These are phyloP conservation scores for Punica granatum DNA, from an alignment of 345 rosid genomes.

Conservation along the genomic window DNA sequence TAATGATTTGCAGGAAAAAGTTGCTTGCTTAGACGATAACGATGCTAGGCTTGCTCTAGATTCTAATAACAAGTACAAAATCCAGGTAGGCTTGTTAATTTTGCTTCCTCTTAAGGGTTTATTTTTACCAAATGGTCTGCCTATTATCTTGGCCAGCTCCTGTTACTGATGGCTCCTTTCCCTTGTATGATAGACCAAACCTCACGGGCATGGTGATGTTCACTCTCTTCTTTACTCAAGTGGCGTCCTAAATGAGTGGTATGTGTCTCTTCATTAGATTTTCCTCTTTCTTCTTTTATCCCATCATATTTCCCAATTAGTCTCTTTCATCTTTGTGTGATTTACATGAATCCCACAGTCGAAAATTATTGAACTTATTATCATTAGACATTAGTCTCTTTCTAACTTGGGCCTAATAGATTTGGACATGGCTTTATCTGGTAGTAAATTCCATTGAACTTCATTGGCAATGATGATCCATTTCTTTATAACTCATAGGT, in stretches of 20 bases:
- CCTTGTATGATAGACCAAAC: constrained; percentile 62
- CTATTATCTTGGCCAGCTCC: neutral
- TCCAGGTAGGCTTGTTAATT: constrained; percentile 48
- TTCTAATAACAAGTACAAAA: constrained; percentile 63
- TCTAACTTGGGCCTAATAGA: neutral
- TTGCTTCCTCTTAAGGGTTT: neutral
- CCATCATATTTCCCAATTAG: neutral
- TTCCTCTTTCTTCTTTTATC: neutral
- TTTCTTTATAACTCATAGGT: no score
- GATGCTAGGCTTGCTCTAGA: constrained; percentile 88
- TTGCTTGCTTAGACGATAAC: constrained; percentile 92
- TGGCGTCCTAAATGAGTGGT: constrained; percentile 76
- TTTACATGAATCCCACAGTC: neutral
- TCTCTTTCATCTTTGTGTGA: neutral
- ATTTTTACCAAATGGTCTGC: neutral
- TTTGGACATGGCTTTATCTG: neutral
- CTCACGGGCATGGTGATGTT: constrained; percentile 98
- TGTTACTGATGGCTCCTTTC: constrained; percentile 5
- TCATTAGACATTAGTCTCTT: neutral
- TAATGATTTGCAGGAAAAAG: constrained; percentile 68
- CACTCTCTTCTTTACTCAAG: constrained; percentile 87
- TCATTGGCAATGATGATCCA: neutral
- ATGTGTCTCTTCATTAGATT: constrained; percentile 7
- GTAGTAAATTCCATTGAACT: neutral
- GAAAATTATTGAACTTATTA: neutral